Base-by-base conservation (phyloP, 2,329 filamentous ascomycete species). In the Colletotrichum sp. region DNA sequence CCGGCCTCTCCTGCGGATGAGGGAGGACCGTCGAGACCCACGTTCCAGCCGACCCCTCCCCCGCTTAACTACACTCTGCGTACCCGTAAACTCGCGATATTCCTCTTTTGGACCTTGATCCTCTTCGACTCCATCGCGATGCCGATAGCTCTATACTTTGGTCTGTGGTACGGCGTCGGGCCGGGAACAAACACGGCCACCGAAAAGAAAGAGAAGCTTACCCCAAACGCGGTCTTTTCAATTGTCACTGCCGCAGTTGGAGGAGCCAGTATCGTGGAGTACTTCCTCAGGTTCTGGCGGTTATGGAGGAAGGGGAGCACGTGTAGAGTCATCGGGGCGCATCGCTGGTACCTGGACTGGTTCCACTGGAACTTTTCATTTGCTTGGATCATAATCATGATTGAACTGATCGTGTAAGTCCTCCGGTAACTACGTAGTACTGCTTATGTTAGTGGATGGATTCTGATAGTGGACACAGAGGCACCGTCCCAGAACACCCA, bases 81-180 rank as follows among this genome's bases (percentile, higher is more conserved):
- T 34, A 78, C 75, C 63, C 78, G 91, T 60, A 91, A 91, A 80
- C 88, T 87, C 82, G 85, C 87, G 39, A 92, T 93, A 76, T 84
- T 87, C 49, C 83, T 90, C 77, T 93, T 93, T 84, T 93, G 91
- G 91, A 84, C 84, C 1, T 81, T 93, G 55, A 91, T 92, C 72
- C 80, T 92, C 26, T 79, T 92, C 74, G 91, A 93, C 83, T 90
- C 88, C 67, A 85, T 92, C 75, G 88, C 85, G 72, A 89, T 92
- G 83, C 91, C 91, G 21, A 86, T 93, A 75, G 88, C 86, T 5
- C 85, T 93, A 3, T 93, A 93, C 83, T 93, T 90, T 84, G 86
- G 88, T 65, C 84, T 93, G 49, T 92, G 90, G 89, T 92, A 92
- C 78, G 87, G 86, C 77, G 79, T 80, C n/a, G 80, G 80, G 2